These are phyloP conservation scores for Zopfia rhizophila DNA, from an alignment of 2,329 filamentous ascomycete species.

Conservation along the genomic window DNA sequence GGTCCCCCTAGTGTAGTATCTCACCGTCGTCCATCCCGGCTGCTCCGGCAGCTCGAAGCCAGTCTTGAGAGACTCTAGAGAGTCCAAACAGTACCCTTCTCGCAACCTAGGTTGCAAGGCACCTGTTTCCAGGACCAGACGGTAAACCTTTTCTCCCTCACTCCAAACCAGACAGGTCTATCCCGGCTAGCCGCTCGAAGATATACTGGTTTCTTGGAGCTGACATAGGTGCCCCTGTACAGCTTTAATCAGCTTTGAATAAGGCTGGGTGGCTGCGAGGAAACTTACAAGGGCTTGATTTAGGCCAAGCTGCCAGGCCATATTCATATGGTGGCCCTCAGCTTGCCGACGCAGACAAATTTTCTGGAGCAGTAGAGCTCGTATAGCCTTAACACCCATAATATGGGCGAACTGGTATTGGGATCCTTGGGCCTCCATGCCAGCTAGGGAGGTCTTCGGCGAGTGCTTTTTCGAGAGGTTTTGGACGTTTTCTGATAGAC, in stretches of 20 bases:
- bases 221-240: neutral
- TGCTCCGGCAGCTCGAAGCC: slow-evolving; percentile 12
- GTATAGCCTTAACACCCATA: slow-evolving; percentile 17
- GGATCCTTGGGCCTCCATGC: slow-evolving; percentile 6
- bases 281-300: slow-evolving; percentile 16
- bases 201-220: neutral
- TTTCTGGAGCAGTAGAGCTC: slow-evolving; percentile 14
- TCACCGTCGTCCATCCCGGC: slow-evolving; percentile 1
- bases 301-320: slow-evolving; percentile 16
- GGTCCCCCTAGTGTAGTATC: slow-evolving; percentile 1
- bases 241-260: too few relatives aligned
- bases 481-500: slow-evolving; percentile 15
- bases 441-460: neutral
- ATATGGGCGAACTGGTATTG: slow-evolving; percentile 18
- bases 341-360: slow-evolving; percentile 22
- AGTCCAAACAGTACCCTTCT: neutral
- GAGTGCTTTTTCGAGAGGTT: slow-evolving; percentile 1
- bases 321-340: neutral
- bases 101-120: neutral
- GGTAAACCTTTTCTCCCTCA: slow-evolving; percentile 16
- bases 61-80: neutral
- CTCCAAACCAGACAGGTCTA: slow-evolving; percentile 22
- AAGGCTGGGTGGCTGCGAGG: neutral
- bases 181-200: slow-evolving; percentile 8
- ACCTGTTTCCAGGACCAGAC: slow-evolving; percentile 25